phyloP scores from a whole-genome alignment of 345 rosid genomes.

The Bretschneidera sinensis region DNA sequence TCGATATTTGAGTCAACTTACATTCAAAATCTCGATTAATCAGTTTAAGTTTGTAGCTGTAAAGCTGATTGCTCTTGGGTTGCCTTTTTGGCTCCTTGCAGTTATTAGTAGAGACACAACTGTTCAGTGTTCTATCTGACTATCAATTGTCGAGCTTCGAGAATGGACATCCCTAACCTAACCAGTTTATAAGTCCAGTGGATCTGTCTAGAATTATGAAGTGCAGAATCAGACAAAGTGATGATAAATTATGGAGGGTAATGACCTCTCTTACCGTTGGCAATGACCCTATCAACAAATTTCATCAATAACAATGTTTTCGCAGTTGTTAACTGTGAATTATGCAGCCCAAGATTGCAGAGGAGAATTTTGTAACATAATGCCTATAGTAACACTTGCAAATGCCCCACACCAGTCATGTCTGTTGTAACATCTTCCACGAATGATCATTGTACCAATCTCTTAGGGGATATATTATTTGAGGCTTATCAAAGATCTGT shows the following conservation, averaged over 20 bases:
- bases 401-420: not conserved
- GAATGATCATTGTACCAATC: constrained; percentile 23
- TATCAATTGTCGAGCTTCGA: constrained; percentile 70
- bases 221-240: no score
- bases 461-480: constrained; percentile 30
- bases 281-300: not conserved
- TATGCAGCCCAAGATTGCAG: constrained; percentile 2
- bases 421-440: not conserved
- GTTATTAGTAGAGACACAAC: constrained; percentile 79
- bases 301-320: not conserved
- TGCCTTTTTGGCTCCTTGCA: constrained; percentile 31
- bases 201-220: not conserved
- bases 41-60: not conserved
- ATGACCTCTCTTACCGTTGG: not conserved
- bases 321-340: not conserved
- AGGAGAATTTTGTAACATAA: constrained; percentile 21
- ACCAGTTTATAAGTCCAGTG: not conserved
- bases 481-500: constrained; percentile 5
- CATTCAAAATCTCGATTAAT: no score
- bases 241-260: not conserved
- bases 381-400: constrained; percentile 6
- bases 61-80: no score
- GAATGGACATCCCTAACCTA: constrained; percentile 37
- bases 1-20: no score
- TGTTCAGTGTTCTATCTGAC: constrained; percentile 69